Evolutionary conservation across 1,139 yeast species (phyloP).

Genomic region (Saccharomyces pastorianus): DNA sequence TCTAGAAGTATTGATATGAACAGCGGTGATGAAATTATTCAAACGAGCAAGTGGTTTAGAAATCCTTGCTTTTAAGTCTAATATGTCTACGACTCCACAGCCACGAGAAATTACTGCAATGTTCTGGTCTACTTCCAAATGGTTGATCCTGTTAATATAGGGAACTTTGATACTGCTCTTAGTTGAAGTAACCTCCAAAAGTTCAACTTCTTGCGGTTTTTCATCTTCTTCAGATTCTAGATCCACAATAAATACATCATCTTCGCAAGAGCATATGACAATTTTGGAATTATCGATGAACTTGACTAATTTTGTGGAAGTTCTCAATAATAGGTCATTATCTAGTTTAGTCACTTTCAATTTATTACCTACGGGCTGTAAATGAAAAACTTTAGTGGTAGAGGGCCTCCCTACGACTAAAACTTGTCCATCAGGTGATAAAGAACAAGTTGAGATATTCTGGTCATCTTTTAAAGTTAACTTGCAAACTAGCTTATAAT

Average conservation of each 20-base stretch:
- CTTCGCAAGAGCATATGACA: slow-evolving; percentile 55
- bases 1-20: slow-evolving; percentile 43
- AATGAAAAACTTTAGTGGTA: slow-evolving; percentile 59
- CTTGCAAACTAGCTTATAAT: slow-evolving; percentile 47
- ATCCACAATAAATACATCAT: slow-evolving; percentile 49
- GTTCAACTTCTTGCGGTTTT: slow-evolving; percentile 34
- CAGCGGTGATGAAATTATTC: slow-evolving; percentile 53
- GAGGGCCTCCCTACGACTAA: slow-evolving; percentile 66
- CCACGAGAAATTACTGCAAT: slow-evolving; percentile 50
- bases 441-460: slow-evolving; percentile 62
- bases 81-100: slow-evolving; percentile 59
- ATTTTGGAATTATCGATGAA: slow-evolving; percentile 41
- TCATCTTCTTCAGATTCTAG: slow-evolving; percentile 39
- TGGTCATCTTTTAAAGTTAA: slow-evolving; percentile 69
- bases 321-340: slow-evolving; percentile 35
- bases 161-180: slow-evolving; percentile 30
- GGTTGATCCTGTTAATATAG: slow-evolving; percentile 42
- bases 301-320: slow-evolving; percentile 52
- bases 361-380: slow-evolving; percentile 38
- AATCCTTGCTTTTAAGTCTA: slow-evolving; percentile 31
- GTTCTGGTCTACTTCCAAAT: slow-evolving; percentile 40
- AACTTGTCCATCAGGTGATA: slow-evolving; percentile 57
- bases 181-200: slow-evolving; percentile 30
- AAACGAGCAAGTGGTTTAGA: slow-evolving; percentile 40
- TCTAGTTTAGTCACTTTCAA: slow-evolving; percentile 46